Base-by-base conservation (phyloP, 345 rosid genomes). In the Mercurialis annua region DNA sequence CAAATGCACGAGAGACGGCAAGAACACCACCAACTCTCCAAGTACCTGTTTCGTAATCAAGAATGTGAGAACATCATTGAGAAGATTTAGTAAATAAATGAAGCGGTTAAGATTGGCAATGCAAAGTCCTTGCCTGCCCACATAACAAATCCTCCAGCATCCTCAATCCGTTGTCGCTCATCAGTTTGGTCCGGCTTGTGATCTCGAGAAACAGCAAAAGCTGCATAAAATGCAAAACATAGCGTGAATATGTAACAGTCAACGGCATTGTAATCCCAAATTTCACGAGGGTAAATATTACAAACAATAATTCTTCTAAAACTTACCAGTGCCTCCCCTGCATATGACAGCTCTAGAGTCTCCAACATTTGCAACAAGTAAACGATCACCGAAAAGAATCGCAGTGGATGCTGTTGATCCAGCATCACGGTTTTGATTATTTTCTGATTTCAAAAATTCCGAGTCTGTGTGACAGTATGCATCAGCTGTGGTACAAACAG, bases 21-120 rank as follows among this genome's bases (percentile, higher is more conserved):
- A 94, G 99, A 56, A 94, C 99, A 21, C 99, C 99, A 58, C 97
- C 99, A 62, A 94, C 99, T 81, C 99, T 86, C 99, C 99, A 94
- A 55, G 99, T 94, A 68, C 99, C 99, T 94, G 66, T 53, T 69
- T 47, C 72, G 68, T 40, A 33, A 62, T 53, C 21, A 66, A 57
- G 24, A 34, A 51, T 18, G 34, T 42, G 40, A 62, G 54, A 63
- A 44, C 12, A 40, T 53, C 10, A 59, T 15, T 1, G 8, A 10
- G 4, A 63, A 30, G 56, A 23, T 21, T 52, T 47, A 9, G 43
- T 5, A 7, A 17, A 24, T 21, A 46, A 5, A 62, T 16, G 20
- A 40, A 58, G 44, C 54, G 47, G 11, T 58, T 54, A 42, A 54
- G 8, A 61, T 8, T 36, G 63, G 56, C 20, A 11, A 55, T 20